Evolutionary conservation across 148 eudicot genomes (phyloP).

Genomic region (Euryodendron excelsum): DNA sequence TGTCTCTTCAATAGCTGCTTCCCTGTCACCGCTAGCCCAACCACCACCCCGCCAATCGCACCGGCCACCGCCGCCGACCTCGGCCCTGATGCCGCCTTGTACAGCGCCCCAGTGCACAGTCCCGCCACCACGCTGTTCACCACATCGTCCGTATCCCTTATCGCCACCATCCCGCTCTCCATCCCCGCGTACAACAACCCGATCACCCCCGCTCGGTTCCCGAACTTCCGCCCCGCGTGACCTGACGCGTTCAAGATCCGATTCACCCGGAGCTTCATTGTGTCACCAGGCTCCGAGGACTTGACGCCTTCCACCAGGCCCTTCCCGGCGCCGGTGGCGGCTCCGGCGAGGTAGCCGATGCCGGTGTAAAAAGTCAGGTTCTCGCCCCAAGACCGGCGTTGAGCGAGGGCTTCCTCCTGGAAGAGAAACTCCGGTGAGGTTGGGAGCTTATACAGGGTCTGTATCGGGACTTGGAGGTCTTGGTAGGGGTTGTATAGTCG

Average conservation of each 20-base stretch:
- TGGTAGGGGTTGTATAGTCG: conserved; percentile 82
- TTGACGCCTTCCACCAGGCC: conserved; percentile 54
- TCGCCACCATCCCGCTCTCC: conserved; percentile 70
- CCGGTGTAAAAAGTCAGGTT: conserved; percentile 90
- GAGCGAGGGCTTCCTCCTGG: conserved; percentile 66
- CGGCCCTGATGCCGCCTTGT: conserved; percentile 73
- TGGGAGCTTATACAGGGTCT: conserved; percentile 74
- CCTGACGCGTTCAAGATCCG: conserved; percentile 71
- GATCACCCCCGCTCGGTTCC: conserved; percentile 70
- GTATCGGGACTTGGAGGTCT: conserved; percentile 56
- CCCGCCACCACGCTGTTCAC: conserved; percentile 82
- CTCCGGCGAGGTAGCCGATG: conserved; percentile 61
- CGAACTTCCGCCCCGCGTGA: conserved; percentile 55
- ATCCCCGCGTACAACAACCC: conserved; percentile 78
- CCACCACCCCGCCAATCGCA: conserved; percentile 74
- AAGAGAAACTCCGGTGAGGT: conserved; percentile 78
- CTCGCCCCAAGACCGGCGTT: conserved; percentile 88
- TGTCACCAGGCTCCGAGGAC: conserved; percentile 56
- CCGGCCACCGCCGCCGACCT: conserved; percentile 86
- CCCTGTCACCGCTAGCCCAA: conserved; percentile 61
- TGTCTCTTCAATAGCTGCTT: conserved; percentile 72
- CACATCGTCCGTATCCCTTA: conserved; percentile 74
- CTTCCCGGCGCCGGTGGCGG: conserved; percentile 55
- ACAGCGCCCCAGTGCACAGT: conserved; percentile 73
- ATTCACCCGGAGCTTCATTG: conserved; percentile 60